Evolutionary conservation across 2,329 filamentous ascomycete genomes (phyloP).

Genomic region (Neonectria faginata): DNA sequence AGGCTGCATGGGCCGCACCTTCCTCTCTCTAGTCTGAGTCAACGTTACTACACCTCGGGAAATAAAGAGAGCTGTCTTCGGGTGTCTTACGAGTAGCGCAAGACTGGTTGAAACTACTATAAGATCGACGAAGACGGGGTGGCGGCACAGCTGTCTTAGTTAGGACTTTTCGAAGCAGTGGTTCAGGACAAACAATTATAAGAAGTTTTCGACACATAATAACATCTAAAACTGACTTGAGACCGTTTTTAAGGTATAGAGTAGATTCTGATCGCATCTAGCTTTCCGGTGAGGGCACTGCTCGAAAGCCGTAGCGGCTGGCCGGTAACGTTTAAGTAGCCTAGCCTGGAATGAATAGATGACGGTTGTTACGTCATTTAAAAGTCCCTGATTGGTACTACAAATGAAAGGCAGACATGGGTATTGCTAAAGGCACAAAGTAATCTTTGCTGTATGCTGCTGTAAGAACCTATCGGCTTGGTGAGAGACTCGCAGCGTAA

Average conservation of each 20-base stretch:
- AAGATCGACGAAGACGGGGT: no score
- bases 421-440: not conserved
- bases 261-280: not conserved
- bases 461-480: not conserved
- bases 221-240: not conserved
- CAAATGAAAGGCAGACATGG: not conserved
- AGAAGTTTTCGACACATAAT: not conserved
- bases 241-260: not conserved
- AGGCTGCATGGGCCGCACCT: not conserved
- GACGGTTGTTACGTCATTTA: not conserved
- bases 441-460: not conserved
- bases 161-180: not conserved
- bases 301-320: not conserved
- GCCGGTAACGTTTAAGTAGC: not conserved
- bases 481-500: not conserved
- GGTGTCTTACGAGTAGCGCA: not conserved
- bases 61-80: not conserved
- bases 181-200: no score
- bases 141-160: not conserved
- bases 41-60: not conserved
- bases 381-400: not conserved
- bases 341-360: not conserved
- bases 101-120: not conserved
- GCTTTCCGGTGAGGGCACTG: not conserved
- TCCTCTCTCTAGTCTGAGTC: not conserved